Conservation (phyloP, 2,329 filamentous ascomycete species). For the Neurospora sp. region DNA sequence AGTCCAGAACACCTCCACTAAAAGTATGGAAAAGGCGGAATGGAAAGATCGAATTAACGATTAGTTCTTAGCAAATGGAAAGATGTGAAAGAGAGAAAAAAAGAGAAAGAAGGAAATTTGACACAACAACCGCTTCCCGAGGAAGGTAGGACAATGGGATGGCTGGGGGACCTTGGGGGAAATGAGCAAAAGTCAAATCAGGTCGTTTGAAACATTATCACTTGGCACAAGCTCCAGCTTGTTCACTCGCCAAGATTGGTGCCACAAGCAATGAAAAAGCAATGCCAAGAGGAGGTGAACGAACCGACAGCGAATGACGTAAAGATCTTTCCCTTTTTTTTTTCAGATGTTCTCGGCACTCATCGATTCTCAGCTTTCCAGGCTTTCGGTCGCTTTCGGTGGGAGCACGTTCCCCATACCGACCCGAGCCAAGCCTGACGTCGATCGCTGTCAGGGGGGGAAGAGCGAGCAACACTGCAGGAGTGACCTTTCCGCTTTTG, state of each 20-base stretch:
- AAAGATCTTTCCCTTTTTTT: neutral
- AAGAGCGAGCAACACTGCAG: neutral
- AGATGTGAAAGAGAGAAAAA: neutral
- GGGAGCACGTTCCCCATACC: neutral
- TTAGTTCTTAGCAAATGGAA: neutral
- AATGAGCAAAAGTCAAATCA: neutral
- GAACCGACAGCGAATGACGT: neutral
- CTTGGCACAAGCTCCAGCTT: neutral
- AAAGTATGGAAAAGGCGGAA: neutral
- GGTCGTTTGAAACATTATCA: neutral
- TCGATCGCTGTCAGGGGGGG: neutral
- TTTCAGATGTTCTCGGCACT: neutral
- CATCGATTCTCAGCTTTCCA: neutral
- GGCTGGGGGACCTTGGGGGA: neutral
- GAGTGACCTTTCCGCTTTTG: neutral
- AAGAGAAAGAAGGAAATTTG: neutral
- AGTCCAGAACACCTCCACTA: neutral
- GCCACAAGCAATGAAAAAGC: neutral
- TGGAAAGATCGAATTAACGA: neutral
- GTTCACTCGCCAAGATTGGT: neutral
- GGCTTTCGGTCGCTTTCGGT: neutral
- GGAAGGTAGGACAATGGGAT: neutral
- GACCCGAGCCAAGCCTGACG: neutral
- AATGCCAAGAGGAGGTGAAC: neutral
- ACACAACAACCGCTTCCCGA: neutral